These are phyloP conservation scores for Botrytis porri DNA, from an alignment of 2,329 filamentous ascomycete genomes.

Conservation along the genomic window DNA sequence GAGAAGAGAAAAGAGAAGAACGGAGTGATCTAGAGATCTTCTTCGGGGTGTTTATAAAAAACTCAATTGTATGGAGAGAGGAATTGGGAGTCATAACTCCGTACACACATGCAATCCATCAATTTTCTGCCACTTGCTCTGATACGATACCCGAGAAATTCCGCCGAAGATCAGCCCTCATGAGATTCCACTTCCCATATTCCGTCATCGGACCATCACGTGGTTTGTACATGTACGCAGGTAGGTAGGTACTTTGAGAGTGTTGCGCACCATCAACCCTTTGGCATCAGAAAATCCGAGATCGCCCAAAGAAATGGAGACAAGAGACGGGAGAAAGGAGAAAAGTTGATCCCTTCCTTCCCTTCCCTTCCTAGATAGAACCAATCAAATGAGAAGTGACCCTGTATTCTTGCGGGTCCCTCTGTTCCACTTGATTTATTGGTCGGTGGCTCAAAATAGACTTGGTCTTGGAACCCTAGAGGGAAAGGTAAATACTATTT, in stretches of 20 bases:
- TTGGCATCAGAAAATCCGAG: slow-evolving; percentile 5
- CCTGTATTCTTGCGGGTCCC: not conserved
- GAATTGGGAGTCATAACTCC: slow-evolving; percentile 6
- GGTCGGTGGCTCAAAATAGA: slow-evolving; percentile 3
- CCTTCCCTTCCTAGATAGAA: rapidly evolving
- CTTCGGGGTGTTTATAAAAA: not conserved
- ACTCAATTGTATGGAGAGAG: not conserved
- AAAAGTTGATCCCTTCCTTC: not conserved
- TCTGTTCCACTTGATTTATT: not conserved
- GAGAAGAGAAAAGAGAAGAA: too few relatives aligned
- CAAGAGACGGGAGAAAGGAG: not conserved
- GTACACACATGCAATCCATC: not conserved
- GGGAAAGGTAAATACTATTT: not conserved
- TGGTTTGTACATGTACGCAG: too few relatives aligned
- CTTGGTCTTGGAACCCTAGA: not conserved
- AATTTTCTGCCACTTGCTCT: not conserved
- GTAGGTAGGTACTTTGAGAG: too few relatives aligned
- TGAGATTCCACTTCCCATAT: not conserved
- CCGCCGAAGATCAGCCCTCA: not conserved
- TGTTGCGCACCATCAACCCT: not conserved
- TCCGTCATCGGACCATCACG: slow-evolving; percentile 10
- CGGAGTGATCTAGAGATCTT: not conserved
- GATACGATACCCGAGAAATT: not conserved
- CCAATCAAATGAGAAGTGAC: not conserved
- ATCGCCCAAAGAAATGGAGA: not conserved